Evolutionary conservation across 106 monocot genomes (phyloP), one percentile per base, ranked within the genome.

Genomic region (Gastrodia elata): DNA sequence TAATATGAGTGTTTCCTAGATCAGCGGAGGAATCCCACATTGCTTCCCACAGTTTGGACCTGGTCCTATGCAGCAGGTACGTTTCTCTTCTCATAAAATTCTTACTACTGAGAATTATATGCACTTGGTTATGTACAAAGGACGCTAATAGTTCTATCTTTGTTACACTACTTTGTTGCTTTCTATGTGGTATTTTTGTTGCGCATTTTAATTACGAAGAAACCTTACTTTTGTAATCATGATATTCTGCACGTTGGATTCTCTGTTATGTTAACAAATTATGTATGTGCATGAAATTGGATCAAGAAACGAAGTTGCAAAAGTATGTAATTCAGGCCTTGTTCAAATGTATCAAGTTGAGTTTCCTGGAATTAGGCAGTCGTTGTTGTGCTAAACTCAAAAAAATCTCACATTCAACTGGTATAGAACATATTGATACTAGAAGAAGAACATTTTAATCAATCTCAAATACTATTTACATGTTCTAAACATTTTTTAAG

Each of bases 31-130:
- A 70, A 93, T 99, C 75, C 98, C 98, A 55, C 98, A 99, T 82
- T 99, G 93, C 65, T 99, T 99, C 65, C 93, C 98, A 49, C 98
- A 99, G 64, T 93, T 99, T 80, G 93, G 98, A 39, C 93, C 98
- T 18, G 98, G 98, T 27, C 68, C 81, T 49, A 91, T 99, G 49
- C 98, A 93, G 80, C 98, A 99, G 93, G 93, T 99, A 48, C 81
- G 52, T 7, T 26, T 68, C 26, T 35, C 26, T 34, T 77, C 38
- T 46, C 4, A 40, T 20, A 24, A 69, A 39, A 14, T 67, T 40
- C 41, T 13, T 11, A 24, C 18, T 69, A 69, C 18, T n/a, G 16
- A 20, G 67, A 67, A 22, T 69, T 40, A 25, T 69, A 13, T 67
- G 67, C 34, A 20, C 6, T 67, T 67, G 67, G 18, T 61, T 26